Evolutionary conservation across 805 yeast genomes (phyloP), one percentile per base, ranked within the genome.

Genomic region (Diddensiella transvaalensis): DNA sequence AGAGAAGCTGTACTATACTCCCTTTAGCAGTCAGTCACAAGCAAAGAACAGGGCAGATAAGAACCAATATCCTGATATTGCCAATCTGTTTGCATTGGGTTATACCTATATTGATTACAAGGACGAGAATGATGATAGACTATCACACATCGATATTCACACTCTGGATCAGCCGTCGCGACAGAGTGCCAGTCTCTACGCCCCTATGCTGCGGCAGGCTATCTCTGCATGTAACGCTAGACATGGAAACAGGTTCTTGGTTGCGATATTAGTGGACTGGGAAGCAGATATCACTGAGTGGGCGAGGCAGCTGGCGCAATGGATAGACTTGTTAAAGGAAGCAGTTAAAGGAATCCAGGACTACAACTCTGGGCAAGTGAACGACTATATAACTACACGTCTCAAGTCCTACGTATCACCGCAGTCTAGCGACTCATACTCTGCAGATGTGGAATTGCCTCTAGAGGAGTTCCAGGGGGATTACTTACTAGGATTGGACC

Each of bases 391-490:
- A 3, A 37, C 22, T 18, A 22, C 42, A 4, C 43, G 58, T 22
- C 24, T 54, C 3, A 52, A 55, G 42, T 36, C 51, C n/a, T 50
- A 50, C 42, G 46, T 43, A 8, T 18, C 49, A 22, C 48, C 52
- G 18, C 21, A 46, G 5, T 15, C 43, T 8, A 17, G 39, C 44
- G 21, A 11, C 32, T 23, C 40, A 38, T 8, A 47, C 22, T 26
- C 15, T 17, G 17, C 45, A 6, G 29, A 26, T 15, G 52, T 57
- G 1, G 58, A 55, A n/a, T 33, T 61, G 13, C 65, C 66, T 3
- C 54, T 63, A 6, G 64, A 58, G 18, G 47, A 50, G 18, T 65
- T 65, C 11, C 64, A 60, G 45, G 61, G 48, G 30, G 64, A 59
- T 36, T 35, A 42, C 6, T 64, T 66, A 2, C 40, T 63, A 17